A percentile compares a stretch with the other conserved stretches of the same genome.
Conservation (phyloP, 2,329 filamentous ascomycete genomes). For the Fusarium haematococcum region DNA sequence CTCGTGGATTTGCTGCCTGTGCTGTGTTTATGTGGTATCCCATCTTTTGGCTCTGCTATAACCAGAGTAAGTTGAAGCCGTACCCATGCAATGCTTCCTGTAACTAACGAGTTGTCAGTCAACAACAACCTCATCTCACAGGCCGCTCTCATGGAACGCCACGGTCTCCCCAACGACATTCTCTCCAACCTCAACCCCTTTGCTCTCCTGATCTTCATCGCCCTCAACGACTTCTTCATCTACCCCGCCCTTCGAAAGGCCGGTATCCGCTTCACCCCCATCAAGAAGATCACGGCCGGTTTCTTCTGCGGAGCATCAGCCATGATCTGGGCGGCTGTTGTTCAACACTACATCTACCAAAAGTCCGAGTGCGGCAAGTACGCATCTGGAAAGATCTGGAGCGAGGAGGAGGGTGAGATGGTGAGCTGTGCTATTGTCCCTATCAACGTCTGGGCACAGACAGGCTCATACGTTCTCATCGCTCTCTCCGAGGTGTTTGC, state of each 20-base stretch:
- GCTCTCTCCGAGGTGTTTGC: constrained; percentile 63
- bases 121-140: constrained; percentile 72
- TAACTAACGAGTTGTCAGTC: constrained; percentile 51
- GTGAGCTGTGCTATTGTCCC: constrained; percentile 58
- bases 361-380: constrained; percentile 67
- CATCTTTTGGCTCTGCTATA: constrained; percentile 67
- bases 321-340: constrained; percentile 67
- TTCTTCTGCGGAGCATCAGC: constrained; percentile 73
- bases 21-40: constrained; percentile 78
- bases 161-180: constrained; percentile 82
- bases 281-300: constrained; percentile 78
- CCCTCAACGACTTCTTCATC: constrained; percentile 74
- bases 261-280: constrained; percentile 77
- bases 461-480: constrained; percentile 61
- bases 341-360: constrained; percentile 73
- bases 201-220: constrained; percentile 79
- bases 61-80: constrained; percentile 50
- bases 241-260: constrained; percentile 75
- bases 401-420: constrained; percentile 49
- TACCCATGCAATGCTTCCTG: neutral
- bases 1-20: constrained; percentile 75
- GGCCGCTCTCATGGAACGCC: constrained; percentile 72
- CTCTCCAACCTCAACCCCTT: constrained; percentile 81
- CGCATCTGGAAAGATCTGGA: constrained; percentile 46
- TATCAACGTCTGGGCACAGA: constrained; percentile 74